A percentile compares a stretch with the other conserved stretches of the same genome.
Conservation (phyloP, 164 flowering plant genomes). For the Umbilicus rupestris region DNA sequence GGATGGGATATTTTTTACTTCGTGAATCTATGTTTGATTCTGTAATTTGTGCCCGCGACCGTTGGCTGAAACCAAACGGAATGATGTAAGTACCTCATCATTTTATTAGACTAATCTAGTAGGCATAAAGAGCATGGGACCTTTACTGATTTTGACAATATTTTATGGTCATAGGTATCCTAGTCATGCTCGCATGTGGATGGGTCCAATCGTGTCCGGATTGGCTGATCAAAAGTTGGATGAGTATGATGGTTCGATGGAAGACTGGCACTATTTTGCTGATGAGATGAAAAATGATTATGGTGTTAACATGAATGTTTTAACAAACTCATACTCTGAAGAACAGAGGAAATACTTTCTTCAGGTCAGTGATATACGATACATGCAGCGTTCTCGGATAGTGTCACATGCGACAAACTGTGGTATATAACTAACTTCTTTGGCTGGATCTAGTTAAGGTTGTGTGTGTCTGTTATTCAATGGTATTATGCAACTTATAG, state of each 20-base stretch:
- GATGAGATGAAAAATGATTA: conserved; percentile 55
- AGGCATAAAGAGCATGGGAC: neutral
- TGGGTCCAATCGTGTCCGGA: conserved; percentile 86
- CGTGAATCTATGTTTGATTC: conserved; percentile 99
- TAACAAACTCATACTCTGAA: conserved; percentile 58
- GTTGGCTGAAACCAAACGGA: conserved; percentile 87
- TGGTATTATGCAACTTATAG: neutral
- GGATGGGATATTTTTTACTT: conserved; percentile 99
- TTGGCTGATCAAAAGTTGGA: conserved; percentile 55
- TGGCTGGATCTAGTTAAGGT: neutral
- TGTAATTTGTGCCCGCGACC: conserved; percentile 90
- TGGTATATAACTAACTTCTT: too few relatives aligned
- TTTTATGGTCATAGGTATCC: conserved; percentile 56
- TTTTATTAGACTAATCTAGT: neutral
- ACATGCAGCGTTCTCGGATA: conserved; percentile 4
- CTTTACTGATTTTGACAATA: neutral
- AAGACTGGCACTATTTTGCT: conserved; percentile 62
- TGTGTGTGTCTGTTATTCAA: neutral
- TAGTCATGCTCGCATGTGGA: conserved; percentile 98
- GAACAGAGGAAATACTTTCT: conserved; percentile 86
- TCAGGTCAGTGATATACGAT: conserved; percentile 36
- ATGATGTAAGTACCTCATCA: conserved; percentile 48
- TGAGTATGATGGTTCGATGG: conserved; percentile 65
- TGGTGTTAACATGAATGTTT: conserved; percentile 83
- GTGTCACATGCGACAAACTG: too few relatives aligned